Percentiles rank a stretch among this genome's conserved stretches.
Conservation (phyloP, 2,329 filamentous ascomycete genomes). For the Penicillium decumbens region DNA sequence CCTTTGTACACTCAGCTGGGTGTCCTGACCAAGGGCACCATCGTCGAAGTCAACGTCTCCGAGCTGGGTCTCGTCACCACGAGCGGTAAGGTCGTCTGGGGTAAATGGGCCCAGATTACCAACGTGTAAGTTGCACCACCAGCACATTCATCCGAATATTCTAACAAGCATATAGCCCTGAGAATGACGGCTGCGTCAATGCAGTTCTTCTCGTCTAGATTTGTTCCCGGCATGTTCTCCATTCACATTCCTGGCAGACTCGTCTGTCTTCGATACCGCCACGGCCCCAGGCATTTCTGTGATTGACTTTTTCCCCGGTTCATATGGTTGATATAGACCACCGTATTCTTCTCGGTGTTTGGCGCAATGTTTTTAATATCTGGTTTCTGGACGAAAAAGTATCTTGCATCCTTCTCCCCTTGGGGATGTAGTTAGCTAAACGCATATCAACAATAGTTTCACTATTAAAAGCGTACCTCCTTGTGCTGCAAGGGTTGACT, state of each 20-base stretch:
- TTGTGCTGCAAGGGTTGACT: not conserved
- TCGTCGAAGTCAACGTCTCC: constrained; percentile 86
- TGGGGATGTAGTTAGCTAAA: constrained; percentile 18
- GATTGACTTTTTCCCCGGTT: constrained; percentile 17
- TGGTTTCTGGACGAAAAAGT: constrained; percentile 24
- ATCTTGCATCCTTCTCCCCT: constrained; percentile 17
- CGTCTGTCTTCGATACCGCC: constrained; percentile 24
- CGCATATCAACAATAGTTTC: constrained; percentile 13
- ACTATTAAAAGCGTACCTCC: not conserved
- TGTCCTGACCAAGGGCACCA: constrained; percentile 78
- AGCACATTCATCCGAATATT: not conserved
- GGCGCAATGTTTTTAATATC: constrained; percentile 19
- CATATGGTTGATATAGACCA: constrained; percentile 17
- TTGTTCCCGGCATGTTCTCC: constrained; percentile 3
- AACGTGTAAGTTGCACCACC: constrained; percentile 21
- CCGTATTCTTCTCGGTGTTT: constrained; percentile 22
- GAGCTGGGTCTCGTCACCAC: constrained; percentile 89
- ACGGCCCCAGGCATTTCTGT: constrained; percentile 15
- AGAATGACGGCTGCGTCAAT: constrained; percentile 61
- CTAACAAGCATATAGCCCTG: constrained; percentile 31
- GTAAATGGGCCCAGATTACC: constrained; percentile 69
- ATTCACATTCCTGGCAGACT: constrained; percentile 13
- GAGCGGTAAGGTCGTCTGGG: constrained; percentile 90
- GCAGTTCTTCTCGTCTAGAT: constrained; percentile 35
- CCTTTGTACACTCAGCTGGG: constrained; percentile 89